phyloP scores from a whole-genome alignment of 176 grass and related monocot genomes.

The Eleusine coracana region DNA sequence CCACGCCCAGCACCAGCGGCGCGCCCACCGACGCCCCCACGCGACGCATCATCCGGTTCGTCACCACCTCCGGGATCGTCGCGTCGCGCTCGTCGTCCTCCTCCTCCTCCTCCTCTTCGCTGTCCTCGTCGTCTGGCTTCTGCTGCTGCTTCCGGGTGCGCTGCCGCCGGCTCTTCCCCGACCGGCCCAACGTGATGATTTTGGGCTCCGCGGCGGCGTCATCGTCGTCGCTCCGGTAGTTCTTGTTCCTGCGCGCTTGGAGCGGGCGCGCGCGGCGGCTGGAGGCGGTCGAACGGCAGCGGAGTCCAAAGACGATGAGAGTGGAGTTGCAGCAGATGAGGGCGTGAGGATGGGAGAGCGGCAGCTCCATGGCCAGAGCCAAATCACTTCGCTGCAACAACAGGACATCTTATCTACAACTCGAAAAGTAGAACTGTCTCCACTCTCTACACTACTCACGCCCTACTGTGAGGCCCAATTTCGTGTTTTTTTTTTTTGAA shows the following conservation, averaged over 20 bases:
- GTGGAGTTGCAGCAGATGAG: conserved; percentile 18
- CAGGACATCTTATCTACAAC: conserved; percentile 49
- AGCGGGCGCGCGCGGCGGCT: conserved; percentile 3
- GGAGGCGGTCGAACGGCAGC: not conserved
- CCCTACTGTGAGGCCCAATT: not conserved
- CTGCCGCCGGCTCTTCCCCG: conserved; percentile 34
- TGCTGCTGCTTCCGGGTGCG: not conserved
- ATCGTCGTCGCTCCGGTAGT: conserved; percentile 2
- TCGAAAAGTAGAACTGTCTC: not conserved
- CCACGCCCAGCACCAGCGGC: conserved; percentile 67
- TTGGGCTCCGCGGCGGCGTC: conserved; percentile 28
- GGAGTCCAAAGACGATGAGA: not conserved
- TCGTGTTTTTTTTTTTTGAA: not conserved
- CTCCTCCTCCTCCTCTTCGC: fast-evolving
- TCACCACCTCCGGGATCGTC: conserved; percentile 64
- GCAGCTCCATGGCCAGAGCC: conserved; percentile 51
- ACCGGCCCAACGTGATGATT: conserved; percentile 48
- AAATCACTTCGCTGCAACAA: not conserved
- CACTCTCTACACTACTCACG: not conserved
- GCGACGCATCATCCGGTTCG: conserved; percentile 56
- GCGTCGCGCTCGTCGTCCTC: conserved; percentile 37
- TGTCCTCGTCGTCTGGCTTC: not conserved
- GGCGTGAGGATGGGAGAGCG: conserved; percentile 20
- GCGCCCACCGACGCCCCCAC: conserved; percentile 53
- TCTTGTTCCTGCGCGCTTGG: conserved; percentile 40